Evolutionary conservation across 202 grass and related monocot genomes (phyloP).

Genomic region (Cymbopogon flexuosus): DNA sequence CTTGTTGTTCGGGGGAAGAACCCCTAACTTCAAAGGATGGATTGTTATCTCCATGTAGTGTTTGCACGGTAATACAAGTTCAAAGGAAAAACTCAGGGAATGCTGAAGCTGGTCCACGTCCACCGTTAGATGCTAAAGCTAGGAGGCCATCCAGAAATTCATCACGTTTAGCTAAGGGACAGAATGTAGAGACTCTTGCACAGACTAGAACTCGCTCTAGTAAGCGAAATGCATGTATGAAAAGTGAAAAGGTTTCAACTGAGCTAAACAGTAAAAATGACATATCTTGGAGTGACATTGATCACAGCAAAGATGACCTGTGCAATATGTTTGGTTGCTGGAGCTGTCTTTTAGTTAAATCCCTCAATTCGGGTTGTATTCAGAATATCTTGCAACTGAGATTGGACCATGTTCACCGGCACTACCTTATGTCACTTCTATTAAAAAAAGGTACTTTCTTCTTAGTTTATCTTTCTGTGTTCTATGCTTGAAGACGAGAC

Average conservation of each 20-base stretch:
- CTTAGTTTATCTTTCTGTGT: constrained; percentile 22
- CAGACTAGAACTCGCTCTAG: constrained; percentile 47
- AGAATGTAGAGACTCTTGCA: constrained; percentile 27
- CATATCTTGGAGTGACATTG: background rate
- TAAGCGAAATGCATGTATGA: constrained; percentile 26
- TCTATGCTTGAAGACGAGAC: constrained; percentile 11
- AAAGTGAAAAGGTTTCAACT: constrained; percentile 34
- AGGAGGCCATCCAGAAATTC: constrained; percentile 49
- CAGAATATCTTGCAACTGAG: constrained; percentile 54
- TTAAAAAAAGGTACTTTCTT: constrained; percentile 69
- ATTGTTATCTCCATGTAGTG: constrained; percentile 37
- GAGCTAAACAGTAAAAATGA: constrained; percentile 20
- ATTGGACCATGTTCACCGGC: constrained; percentile 39
- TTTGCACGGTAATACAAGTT: constrained; percentile 32
- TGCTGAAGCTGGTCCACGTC: constrained; percentile 33
- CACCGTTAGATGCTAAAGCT: constrained; percentile 34
- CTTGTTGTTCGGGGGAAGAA: constrained; percentile 14
- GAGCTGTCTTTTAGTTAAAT: constrained; percentile 52
- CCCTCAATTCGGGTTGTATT: constrained; percentile 45
- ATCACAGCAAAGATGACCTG: constrained; percentile 20
- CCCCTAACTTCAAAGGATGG: constrained; percentile 6
- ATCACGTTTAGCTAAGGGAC: constrained; percentile 38
- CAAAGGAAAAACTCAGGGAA: background rate
- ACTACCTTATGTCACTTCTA: constrained; percentile 45
- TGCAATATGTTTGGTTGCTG: constrained; percentile 60